Conservation (phyloP, 2,329 filamentous ascomycete genomes). For the Metarhizium guizhouense region DNA sequence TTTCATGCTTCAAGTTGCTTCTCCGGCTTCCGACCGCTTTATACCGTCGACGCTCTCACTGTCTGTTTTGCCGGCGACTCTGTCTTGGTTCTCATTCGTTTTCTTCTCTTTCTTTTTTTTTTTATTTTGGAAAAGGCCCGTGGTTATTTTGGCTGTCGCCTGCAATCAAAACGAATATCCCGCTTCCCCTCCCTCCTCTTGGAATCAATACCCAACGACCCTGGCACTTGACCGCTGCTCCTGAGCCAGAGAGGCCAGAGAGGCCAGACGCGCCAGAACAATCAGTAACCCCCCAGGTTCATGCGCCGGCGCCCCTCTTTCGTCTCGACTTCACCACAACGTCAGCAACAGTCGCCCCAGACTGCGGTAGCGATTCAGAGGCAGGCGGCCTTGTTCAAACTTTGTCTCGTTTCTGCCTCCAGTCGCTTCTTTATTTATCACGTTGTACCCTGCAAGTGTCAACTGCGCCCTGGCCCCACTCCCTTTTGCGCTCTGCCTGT, state of each 20-base stretch:
- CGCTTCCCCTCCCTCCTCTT: not conserved
- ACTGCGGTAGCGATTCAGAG: not conserved
- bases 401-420: not conserved
- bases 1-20: not conserved
- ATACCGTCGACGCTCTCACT: not conserved
- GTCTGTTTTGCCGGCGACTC: not conserved
- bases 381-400: not conserved
- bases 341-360: not conserved
- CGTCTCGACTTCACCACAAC: slow-evolving; percentile 2
- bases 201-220: not conserved
- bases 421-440: not conserved
- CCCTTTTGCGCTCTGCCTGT: not conserved
- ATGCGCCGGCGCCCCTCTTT: slow-evolving; percentile 6
- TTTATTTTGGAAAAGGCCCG: not conserved
- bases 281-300: not conserved
- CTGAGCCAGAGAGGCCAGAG: slow-evolving; percentile 1
- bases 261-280: not conserved
- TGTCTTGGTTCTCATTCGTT: not conserved
- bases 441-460: not conserved
- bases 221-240: slow-evolving; percentile 1
- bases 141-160: not conserved
- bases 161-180: not conserved
- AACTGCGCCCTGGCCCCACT: not conserved
- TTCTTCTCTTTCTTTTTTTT: not conserved
- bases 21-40: not conserved